phyloP scores from a whole-genome alignment of 352 stramenopile genomes.

The Phytopythium helicoides region DNA sequence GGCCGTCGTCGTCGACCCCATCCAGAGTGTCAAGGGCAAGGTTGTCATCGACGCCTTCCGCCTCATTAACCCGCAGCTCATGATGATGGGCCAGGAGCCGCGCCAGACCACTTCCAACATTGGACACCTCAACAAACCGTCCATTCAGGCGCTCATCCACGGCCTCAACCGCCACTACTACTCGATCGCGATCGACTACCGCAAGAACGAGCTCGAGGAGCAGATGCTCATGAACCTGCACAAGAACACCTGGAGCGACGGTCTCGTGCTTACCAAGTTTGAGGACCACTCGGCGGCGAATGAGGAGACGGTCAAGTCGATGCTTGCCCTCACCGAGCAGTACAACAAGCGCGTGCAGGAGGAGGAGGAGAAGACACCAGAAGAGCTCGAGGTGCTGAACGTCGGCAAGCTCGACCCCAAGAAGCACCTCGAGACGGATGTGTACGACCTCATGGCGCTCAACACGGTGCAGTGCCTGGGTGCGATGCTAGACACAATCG shows the following conservation, averaged over 20 bases:
- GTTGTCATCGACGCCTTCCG: constrained; percentile 99
- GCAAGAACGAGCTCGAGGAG: constrained; percentile 99
- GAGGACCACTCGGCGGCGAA: constrained; percentile 94
- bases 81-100: constrained; percentile 98
- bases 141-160: constrained; percentile 98
- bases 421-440: constrained; percentile 92
- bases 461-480: constrained; percentile 99
- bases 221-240: constrained; percentile 99
- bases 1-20: constrained; percentile 99
- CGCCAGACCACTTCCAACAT: constrained; percentile 99
- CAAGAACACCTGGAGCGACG: constrained; percentile 97
- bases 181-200: constrained; percentile 96
- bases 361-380: constrained; percentile 95
- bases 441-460: constrained; percentile 96
- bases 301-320: constrained; percentile 92
- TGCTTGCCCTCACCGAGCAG: constrained; percentile 94
- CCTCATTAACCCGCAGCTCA: constrained; percentile 98
- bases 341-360: constrained; percentile 97
- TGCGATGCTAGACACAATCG: constrained; percentile 98
- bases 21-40: constrained; percentile 99
- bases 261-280: constrained; percentile 94
- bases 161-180: constrained; percentile 99
- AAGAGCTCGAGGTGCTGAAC: constrained; percentile 97
- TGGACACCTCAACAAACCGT: constrained; percentile 98
- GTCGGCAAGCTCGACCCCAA: constrained; percentile 98